Percentiles rank a stretch among this genome's conserved stretches.
Evolutionary conservation across 1,139 yeast genomes (phyloP).

Genomic region (Candida sanyaensis): DNA sequence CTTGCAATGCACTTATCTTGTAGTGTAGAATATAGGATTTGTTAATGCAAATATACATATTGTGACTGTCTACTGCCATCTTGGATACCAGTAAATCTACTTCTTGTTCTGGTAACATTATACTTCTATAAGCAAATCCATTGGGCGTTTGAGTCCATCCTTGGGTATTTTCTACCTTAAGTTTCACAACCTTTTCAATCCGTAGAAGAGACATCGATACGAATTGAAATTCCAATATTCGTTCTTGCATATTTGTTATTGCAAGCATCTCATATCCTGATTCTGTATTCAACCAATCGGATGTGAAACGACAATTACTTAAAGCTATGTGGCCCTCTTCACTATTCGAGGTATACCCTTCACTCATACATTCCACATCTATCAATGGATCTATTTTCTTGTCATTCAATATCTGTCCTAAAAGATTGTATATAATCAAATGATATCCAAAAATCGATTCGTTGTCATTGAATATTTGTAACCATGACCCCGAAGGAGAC

Average conservation of each 20-base stretch:
- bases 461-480: conserved; percentile 26
- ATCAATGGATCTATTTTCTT: conserved; percentile 18
- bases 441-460: conserved; percentile 32
- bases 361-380: conserved; percentile 19
- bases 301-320: conserved; percentile 12
- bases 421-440: conserved; percentile 27
- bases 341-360: conserved; percentile 14
- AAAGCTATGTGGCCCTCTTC: conserved; percentile 10
- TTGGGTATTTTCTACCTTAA: conserved; percentile 3
- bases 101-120: not conserved
- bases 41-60: conserved; percentile 8
- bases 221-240: conserved; percentile 17
- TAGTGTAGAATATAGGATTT: not conserved
- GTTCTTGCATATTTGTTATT: conserved; percentile 15
- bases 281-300: conserved; percentile 11
- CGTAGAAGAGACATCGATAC: conserved; percentile 22
- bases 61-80: not conserved
- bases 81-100: conserved; percentile 1
- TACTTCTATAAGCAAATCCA: not conserved
- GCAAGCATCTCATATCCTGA: conserved; percentile 17
- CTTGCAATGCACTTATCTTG: not conserved
- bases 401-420: conserved; percentile 21
- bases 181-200: conserved; percentile 13
- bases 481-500: conserved; percentile 41
- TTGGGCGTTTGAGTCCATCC: conserved; percentile 10